These are phyloP conservation scores for Rhododendron henanense DNA, from an alignment of 148 eudicot species.

Conservation along the genomic window DNA sequence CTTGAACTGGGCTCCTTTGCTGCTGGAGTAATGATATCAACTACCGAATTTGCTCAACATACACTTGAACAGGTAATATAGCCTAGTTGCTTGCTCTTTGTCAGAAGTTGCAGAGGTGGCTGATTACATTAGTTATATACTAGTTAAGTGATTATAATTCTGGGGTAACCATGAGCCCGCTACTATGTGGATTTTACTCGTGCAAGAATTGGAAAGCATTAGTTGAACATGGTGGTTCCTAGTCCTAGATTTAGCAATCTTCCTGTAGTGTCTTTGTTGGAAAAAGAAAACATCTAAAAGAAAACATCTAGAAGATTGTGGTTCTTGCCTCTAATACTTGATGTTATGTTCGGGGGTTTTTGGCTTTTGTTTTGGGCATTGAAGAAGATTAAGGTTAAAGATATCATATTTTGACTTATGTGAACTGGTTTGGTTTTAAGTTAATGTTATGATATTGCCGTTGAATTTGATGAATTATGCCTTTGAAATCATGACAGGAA, in stretches of 20 bases:
- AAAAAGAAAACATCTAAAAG: too few relatives aligned
- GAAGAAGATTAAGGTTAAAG: too few relatives aligned
- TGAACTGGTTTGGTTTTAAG: too few relatives aligned
- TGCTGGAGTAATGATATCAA: constrained; percentile 99
- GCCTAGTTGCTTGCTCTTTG: not conserved
- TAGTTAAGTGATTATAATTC: not conserved
- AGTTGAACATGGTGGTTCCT: not conserved
- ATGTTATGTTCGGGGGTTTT: too few relatives aligned
- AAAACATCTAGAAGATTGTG: too few relatives aligned
- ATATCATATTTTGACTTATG: too few relatives aligned
- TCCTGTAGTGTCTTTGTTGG: not conserved
- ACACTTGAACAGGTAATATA: constrained; percentile 88
- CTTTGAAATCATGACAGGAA: too few relatives aligned
- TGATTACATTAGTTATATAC: not conserved
- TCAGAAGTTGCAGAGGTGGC: not conserved
- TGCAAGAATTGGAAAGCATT: not conserved
- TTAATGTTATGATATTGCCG: too few relatives aligned
- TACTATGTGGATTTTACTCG: not conserved
- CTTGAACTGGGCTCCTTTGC: constrained; percentile 98
- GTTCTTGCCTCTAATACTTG: too few relatives aligned
- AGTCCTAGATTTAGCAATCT: not conserved
- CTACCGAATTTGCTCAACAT: constrained; percentile 95
- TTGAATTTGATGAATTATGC: too few relatives aligned
- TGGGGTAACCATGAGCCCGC: not conserved
- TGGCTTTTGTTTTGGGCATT: too few relatives aligned